Conservation (phyloP, 1,284 basidiomycete species). For the Inonotus obliquus region DNA sequence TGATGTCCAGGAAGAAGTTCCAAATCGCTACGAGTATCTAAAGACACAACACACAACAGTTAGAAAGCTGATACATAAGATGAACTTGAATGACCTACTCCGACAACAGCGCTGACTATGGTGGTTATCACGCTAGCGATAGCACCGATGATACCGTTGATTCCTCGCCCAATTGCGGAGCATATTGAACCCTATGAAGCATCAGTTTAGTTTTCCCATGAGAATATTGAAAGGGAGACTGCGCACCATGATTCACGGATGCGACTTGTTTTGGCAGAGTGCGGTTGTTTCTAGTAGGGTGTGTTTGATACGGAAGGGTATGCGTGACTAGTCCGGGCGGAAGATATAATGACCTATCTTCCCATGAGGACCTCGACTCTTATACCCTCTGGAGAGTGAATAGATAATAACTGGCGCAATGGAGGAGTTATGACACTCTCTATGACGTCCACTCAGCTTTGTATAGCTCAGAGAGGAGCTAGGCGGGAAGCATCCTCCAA, state of each 20-base stretch:
- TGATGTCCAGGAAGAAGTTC: conserved; percentile 53
- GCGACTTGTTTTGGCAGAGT: too few relatives aligned
- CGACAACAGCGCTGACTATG: conserved; percentile 51
- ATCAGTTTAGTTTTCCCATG: not conserved
- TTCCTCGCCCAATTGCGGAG: conserved; percentile 54
- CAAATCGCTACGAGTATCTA: conserved; percentile 59
- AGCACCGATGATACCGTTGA: conserved; percentile 52
- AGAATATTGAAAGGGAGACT: not conserved
- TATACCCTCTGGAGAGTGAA: not conserved
- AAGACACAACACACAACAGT: not conserved
- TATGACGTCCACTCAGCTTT: not conserved
- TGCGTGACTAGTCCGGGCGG: not conserved
- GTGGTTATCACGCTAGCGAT: conserved; percentile 53
- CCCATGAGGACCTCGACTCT: not conserved
- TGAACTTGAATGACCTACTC: conserved; percentile 33
- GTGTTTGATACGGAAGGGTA: not conserved
- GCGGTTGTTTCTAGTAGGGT: too few relatives aligned
- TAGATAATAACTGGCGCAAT: not conserved
- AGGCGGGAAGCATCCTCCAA: not conserved
- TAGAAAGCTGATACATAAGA: not conserved
- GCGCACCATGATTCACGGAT: not conserved
- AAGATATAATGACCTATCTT: not conserved
- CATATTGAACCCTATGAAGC: conserved; percentile 47
- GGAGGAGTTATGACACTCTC: not conserved
- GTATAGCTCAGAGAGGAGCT: not conserved